Evolutionary conservation across 1,139 yeast species (phyloP).

Genomic region (Suhomyces yuchorum): DNA sequence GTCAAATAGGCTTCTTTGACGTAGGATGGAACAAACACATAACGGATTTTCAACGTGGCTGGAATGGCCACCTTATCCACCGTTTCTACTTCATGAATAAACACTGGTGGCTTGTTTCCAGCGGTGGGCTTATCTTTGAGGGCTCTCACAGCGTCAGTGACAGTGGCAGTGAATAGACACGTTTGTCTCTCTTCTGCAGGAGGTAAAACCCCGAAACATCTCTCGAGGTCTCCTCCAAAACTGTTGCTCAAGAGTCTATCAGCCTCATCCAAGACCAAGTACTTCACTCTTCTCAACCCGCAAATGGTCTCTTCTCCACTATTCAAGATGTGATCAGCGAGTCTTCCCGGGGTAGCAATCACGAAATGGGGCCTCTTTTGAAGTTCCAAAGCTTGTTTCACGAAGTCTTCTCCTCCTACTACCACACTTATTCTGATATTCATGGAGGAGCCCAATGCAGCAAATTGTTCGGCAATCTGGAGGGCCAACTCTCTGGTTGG

Average conservation of each 20-base stretch:
- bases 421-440: conserved; percentile 78
- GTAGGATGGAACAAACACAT: conserved; percentile 69
- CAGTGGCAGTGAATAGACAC: conserved; percentile 90
- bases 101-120: conserved; percentile 65
- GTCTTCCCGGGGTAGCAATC: conserved; percentile 95
- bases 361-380: conserved; percentile 90
- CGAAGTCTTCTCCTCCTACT: conserved; percentile 95
- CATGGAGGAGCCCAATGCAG: conserved; percentile 89
- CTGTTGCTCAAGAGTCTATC: conserved; percentile 85
- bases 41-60: conserved; percentile 59
- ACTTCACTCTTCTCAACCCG: conserved; percentile 77
- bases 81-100: conserved; percentile 79
- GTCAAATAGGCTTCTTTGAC: conserved; percentile 89
- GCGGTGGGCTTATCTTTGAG: conserved; percentile 69
- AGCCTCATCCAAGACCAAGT: conserved; percentile 92
- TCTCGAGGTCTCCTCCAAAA: conserved; percentile 74
- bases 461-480: conserved; percentile 95
- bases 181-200: conserved; percentile 77
- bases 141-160: conserved; percentile 87
- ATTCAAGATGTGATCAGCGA: conserved; percentile 87
- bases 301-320: conserved; percentile 87
- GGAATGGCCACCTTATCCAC: conserved; percentile 80
- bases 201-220: conserved; percentile 75
- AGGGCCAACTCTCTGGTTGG: conserved; percentile 96
- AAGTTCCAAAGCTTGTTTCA: conserved; percentile 78